Evolutionary conservation across 257 asterid genomes (phyloP), one percentile per base, ranked within the genome.

Genomic region (Paulownia fortunei): DNA sequence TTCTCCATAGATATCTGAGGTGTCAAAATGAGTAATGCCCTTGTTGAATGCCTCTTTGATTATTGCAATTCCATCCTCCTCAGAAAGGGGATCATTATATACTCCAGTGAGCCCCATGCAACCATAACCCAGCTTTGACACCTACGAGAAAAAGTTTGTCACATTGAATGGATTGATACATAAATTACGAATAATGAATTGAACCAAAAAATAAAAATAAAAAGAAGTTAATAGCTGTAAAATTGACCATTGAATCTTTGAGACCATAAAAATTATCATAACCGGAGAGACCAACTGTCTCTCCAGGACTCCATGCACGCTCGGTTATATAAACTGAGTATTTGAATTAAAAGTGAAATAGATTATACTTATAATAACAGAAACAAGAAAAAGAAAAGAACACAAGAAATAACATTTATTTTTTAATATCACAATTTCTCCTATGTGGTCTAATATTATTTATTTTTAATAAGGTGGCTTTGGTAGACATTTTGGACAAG

Each of bases 41-140:
- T 77, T 62, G 55, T 18, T 63, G 39, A 82, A 89, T 32, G 87
- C 91, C 78, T 85, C 90, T 77, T 80, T 89, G 59, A 89, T 58
- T 56, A 89, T 24, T 52, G 86, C 84, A 62, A 87, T 79, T 16
- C 86, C 94, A 74, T 85, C 91, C 16, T 80, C 90, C 69, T 80
- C 86, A 24, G 89, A 49, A 27, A 89, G 21, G 21, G 94, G 90
- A 47, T 62, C 26, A 76, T 87, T 89, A 71, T 89, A 87, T 0
- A 78, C 16, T 69, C 94, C 90, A 16, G 84, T 82, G 56, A 89
- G 84, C 70, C 94, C 94, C 94, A 87, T 89, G 82, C 89, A 89
- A 47, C 94, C 94, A 72, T 62, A 89, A 21, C 94, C 94, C 47
- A 89, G 42, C 44, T 77, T 87, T 26, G 94, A 87, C 39, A 89